phyloP scores from a whole-genome alignment of 306 rosid species.

The Quercus aquifolioides region DNA sequence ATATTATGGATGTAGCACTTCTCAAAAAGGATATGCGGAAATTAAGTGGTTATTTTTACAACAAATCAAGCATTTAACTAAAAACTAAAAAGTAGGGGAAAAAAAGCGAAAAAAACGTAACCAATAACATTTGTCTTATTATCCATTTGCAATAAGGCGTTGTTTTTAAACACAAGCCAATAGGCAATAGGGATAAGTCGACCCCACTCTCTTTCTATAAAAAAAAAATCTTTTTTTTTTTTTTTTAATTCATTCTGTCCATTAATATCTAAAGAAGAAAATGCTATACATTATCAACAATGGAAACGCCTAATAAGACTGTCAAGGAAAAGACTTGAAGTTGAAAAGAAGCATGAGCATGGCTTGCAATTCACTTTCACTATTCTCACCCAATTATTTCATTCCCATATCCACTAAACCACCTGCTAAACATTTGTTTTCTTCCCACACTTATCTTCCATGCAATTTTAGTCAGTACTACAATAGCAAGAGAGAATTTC shows the following conservation, averaged over 20 bases:
- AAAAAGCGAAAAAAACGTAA: not conserved
- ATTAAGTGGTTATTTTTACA: not conserved
- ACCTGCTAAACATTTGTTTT: conserved; percentile 18
- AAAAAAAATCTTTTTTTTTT: too few relatives aligned
- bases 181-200: not conserved
- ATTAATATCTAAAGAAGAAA: not conserved
- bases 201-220: not conserved
- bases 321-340: not conserved
- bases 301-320: not conserved
- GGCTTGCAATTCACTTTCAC: conserved; percentile 40
- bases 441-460: conserved; percentile 8
- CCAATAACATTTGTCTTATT: not conserved
- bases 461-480: not conserved
- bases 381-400: conserved; percentile 26
- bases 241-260: not conserved
- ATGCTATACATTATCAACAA: not conserved
- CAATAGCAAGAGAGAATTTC: conserved; percentile 34
- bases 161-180: not conserved
- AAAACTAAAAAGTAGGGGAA: not conserved
- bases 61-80: not conserved
- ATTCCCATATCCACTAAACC: conserved; percentile 14
- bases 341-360: conserved; percentile 18
- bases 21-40: not conserved
- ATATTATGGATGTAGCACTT: accelerated
- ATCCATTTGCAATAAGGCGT: not conserved